These are phyloP conservation scores for Penicillium sp. DNA, from an alignment of 2,329 filamentous ascomycete genomes.

Conservation along the genomic window DNA sequence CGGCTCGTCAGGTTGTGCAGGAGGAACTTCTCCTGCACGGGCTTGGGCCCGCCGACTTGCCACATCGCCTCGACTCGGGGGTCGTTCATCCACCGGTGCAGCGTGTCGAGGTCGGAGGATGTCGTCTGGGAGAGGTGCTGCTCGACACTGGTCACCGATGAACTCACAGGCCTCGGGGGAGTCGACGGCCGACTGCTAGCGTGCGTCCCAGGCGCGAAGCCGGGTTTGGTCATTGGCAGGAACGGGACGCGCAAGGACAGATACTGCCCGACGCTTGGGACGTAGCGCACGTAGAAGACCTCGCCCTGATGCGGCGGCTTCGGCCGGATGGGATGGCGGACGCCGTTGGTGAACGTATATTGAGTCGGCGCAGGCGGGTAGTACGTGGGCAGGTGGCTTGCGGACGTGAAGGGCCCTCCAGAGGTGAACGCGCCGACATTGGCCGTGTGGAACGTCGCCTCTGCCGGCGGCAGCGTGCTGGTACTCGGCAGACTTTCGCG, in stretches of 20 bases:
- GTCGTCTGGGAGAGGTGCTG: constrained; percentile 36
- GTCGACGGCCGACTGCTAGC: constrained; percentile 29
- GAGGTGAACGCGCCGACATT: constrained; percentile 30
- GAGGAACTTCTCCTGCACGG: constrained; percentile 66
- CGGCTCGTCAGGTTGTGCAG: constrained; percentile 60
- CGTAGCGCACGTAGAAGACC: constrained; percentile 82
- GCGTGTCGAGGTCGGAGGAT: constrained; percentile 62
- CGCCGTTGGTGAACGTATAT: constrained; percentile 72
- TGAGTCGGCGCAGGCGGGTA: constrained; percentile 81
- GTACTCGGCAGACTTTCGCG: constrained; percentile 28
- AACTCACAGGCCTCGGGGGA: constrained; percentile 27
- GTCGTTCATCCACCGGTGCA: constrained; percentile 86
- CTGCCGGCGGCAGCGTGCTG: constrained; percentile 11
- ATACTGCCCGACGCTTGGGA: constrained; percentile 78
- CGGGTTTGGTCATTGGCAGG: constrained; percentile 53
- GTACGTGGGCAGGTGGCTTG: constrained; percentile 83
- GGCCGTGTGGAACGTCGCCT: constrained; percentile 38
- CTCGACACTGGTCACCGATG: constrained; percentile 41
- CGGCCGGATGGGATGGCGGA: constrained; percentile 80
- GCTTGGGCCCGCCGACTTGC: constrained; percentile 61
- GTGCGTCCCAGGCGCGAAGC: constrained; percentile 45
- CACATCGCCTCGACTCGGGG: constrained; percentile 82
- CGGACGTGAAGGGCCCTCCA: constrained; percentile 71
- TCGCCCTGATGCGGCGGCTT: constrained; percentile 90
- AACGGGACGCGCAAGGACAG: constrained; percentile 80